Base-by-base conservation (phyloP, 1,284 basidiomycete genomes). In the Peniophora sp. region DNA sequence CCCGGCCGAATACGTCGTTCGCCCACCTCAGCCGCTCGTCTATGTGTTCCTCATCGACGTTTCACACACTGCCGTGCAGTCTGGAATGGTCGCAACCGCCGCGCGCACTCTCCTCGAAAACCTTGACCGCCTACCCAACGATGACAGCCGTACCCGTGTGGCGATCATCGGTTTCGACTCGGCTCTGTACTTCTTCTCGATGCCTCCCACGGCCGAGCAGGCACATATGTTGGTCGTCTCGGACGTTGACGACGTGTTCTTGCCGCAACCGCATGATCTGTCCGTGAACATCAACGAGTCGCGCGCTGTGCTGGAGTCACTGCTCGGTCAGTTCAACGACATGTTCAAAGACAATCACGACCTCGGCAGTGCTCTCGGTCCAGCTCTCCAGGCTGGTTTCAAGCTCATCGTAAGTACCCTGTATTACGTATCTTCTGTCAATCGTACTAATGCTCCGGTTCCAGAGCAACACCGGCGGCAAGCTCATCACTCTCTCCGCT, bases 1-100 rank as follows among this genome's bases (percentile, higher is more conserved):
- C 2, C 96, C 97, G 9, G 96, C 95, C 1, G 97, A 99, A 71
- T 99, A 99, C 72, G 98, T 99, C 96, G 94, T 94, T 62, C 89
- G 97, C 56, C 91, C 97, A 15, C 97, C 97, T 39, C 97, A 98
- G 68, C 93, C 97, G 11, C 92, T 95, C 15, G 92, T 97, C 49
- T 98, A 97, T 69, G 83, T 96, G 51, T 98, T 99, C 76, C 78
- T 99, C 61, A 91, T 99, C 68, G 97, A 99, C 64, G 94, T 99
- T 58, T 92, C 90, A 62, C 91, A 97, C 64, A 69, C 85, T 42
- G 94, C 95, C 35, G 81, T 99, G 45, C 89, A 93, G 68, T 89
- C 88, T 45, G 87, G 85, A 85, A 98, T 99, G 95, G 92, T 98
- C 35, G 95, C 96, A 15, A 97, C 95, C 48, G 96, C 96, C 17